A percentile compares a stretch with the other conserved stretches of the same genome.
Conservation (phyloP, 73 alveolate species). For the Paramecium tetraurelia region DNA sequence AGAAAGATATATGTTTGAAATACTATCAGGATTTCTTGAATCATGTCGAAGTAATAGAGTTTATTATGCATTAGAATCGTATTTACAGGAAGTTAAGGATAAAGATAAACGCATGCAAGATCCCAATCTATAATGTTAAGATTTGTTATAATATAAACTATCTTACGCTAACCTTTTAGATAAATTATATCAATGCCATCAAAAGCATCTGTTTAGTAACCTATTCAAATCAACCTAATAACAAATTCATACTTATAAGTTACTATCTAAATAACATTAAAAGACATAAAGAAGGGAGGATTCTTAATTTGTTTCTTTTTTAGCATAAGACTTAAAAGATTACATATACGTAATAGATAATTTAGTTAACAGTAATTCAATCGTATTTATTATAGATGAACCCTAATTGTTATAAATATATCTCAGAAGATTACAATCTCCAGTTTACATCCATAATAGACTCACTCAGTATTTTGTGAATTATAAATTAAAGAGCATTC, state of each 20-base stretch:
- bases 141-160: slow-evolving; percentile 12
- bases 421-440: background rate
- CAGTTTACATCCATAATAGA: slow-evolving; percentile 26
- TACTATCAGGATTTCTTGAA: slow-evolving; percentile 39
- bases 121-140: slow-evolving; percentile 38
- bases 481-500: background rate
- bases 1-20: slow-evolving; percentile 43
- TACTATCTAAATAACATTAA: background rate
- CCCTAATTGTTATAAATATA: background rate
- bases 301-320: slow-evolving; percentile 29
- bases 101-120: slow-evolving; percentile 48
- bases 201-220: background rate
- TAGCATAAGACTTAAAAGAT: slow-evolving; percentile 40
- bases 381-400: background rate
- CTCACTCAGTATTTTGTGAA: slow-evolving; percentile 19
- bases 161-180: background rate
- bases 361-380: background rate
- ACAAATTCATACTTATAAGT: background rate
- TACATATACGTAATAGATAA: background rate
- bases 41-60: slow-evolving; percentile 7
- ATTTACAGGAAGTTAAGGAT: slow-evolving; percentile 23
- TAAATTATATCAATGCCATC: background rate
- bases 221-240: background rate
- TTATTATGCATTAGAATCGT: background rate
- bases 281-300: slow-evolving; percentile 10